Percentiles rank a stretch among this genome's conserved stretches.
Conservation (phyloP, 306 rosid species). For the Prunus mume region DNA sequence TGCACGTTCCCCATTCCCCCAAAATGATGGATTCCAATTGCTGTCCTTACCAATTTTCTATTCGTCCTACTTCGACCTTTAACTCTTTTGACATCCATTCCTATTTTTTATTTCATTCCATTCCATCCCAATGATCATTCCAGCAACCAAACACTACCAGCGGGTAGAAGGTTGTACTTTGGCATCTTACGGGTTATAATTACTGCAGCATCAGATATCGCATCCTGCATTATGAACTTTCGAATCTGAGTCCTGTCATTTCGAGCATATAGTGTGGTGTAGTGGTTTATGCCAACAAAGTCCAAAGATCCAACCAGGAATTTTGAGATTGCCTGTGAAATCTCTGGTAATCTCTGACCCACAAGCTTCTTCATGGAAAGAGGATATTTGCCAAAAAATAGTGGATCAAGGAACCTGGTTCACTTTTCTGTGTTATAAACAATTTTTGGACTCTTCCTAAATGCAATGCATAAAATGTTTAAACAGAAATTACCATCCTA, state of each 20-base stretch:
- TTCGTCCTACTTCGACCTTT: not conserved
- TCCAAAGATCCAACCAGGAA: constrained; percentile 66
- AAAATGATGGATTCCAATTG: not conserved
- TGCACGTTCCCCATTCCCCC: not conserved
- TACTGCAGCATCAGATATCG: constrained; percentile 75
- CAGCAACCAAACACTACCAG: constrained; percentile 5
- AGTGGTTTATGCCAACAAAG: constrained; percentile 83
- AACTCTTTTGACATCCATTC: not conserved
- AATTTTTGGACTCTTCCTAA: not conserved
- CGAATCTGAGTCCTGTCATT: constrained; percentile 64
- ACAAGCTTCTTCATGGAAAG: constrained; percentile 68
- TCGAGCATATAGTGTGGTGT: constrained; percentile 76
- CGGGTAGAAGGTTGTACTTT: not conserved
- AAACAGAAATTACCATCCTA: constrained; percentile 66
- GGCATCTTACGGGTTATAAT: constrained; percentile 64
- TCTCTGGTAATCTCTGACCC: constrained; percentile 66
- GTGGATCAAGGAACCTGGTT: constrained; percentile 88
- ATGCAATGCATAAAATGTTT: constrained; percentile 1
- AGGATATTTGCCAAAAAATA: constrained; percentile 75
- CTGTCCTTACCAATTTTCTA: not conserved
- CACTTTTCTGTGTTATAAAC: constrained; percentile 21
- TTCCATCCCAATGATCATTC: constrained; percentile 9
- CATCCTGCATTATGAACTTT: constrained; percentile 65
- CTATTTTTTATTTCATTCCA: not conserved
- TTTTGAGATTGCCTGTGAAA: constrained; percentile 44